Evolutionary conservation across 305 asterid species (phyloP), one percentile per base, ranked within the genome.

Genomic region (Fraxinus xanthoxyloides): DNA sequence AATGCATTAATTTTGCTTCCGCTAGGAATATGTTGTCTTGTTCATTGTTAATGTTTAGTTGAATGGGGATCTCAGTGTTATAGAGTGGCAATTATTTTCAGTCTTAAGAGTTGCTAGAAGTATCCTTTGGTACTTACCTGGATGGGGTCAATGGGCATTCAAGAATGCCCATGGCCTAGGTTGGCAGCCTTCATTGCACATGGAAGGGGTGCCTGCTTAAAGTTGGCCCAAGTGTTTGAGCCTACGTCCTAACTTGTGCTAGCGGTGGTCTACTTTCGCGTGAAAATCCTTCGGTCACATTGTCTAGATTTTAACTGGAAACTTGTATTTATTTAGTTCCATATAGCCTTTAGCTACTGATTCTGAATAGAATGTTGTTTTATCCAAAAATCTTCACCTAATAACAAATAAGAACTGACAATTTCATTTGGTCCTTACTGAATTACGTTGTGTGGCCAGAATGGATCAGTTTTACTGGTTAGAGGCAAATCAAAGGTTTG

Each of bases 61-160:
- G 72, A 9, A 61, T 61, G 9, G 31, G 72, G 17, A 61, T 61
- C 65, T 54, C 31, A 48, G 32, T 61, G 7, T 7, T 23, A 4
- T 23, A 3, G 65, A 54, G 65, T 15, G 65, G 65, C 65, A n/a
- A 54, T 54, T 19, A 54, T n/a, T 54, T 54, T 54, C 65, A 54
- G 65, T 54, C 65, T 48, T 54, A 6, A 48, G 65, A 54, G 65
- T 54, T n/a, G 65, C 65, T n/a, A n/a, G 65, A 5, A 54, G 4
- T n/a, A 48, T 48, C 17, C 21, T 48, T 48, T 17, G 59, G 21
- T 86, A 88, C 92, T 89, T 89, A 88, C 89, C 90, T 89, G 90
- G 90, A 89, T 78, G 84, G 90, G 91, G 83, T 88, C 85, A 75
- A 90, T 88, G 91, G 81, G 84, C 0, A 76, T 87, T 87, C 89